A percentile compares a stretch with the other conserved stretches of the same genome.
Conservation (phyloP, 2,329 filamentous ascomycete genomes). For the Trichoderma afroharzianum region DNA sequence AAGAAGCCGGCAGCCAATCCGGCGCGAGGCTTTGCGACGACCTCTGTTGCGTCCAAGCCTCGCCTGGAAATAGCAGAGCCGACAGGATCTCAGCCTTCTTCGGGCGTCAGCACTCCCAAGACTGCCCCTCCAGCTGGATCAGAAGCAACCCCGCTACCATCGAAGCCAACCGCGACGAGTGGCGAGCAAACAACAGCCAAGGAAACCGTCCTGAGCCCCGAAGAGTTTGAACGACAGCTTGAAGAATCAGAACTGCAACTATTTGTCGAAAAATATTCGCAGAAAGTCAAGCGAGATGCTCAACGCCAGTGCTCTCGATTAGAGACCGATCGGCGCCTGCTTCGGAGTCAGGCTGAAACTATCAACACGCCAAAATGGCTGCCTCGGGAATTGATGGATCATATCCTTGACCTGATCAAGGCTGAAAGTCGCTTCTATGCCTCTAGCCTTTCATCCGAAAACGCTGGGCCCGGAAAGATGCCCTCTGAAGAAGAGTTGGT, state of each 20-base stretch:
- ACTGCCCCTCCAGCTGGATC: slow-evolving; percentile 29
- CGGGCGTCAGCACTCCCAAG: slow-evolving; percentile 23
- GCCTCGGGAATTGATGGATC: slow-evolving; percentile 71
- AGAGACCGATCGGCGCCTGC: slow-evolving; percentile 79
- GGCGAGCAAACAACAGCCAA: slow-evolving; percentile 15
- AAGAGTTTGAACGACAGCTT: slow-evolving; percentile 85
- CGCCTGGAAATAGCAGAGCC: slow-evolving; percentile 56
- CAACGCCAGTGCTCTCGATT: slow-evolving; percentile 71
- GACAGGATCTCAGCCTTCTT: slow-evolving; percentile 28
- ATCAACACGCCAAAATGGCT: slow-evolving; percentile 76
- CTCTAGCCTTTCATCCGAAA: slow-evolving; percentile 47
- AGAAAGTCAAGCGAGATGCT: slow-evolving; percentile 76
- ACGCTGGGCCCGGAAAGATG: slow-evolving; percentile 46
- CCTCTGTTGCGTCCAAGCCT: slow-evolving; percentile 81
- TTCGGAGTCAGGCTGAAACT: slow-evolving; percentile 73
- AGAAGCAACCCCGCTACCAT: slow-evolving; percentile 23
- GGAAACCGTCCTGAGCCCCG: slow-evolving; percentile 63
- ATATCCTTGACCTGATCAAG: slow-evolving; percentile 69
- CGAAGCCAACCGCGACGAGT: background rate
- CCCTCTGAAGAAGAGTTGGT: slow-evolving; percentile 73
- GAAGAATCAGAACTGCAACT: slow-evolving; percentile 88
- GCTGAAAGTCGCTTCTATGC: slow-evolving; percentile 59
- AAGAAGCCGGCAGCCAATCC: slow-evolving; percentile 87
- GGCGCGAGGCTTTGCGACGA: slow-evolving; percentile 89
- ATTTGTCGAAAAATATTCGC: slow-evolving; percentile 77